Evolutionary conservation across 441 rosid genomes (phyloP), one percentile per base, ranked within the genome.

Genomic region (Melastoma candidum): DNA sequence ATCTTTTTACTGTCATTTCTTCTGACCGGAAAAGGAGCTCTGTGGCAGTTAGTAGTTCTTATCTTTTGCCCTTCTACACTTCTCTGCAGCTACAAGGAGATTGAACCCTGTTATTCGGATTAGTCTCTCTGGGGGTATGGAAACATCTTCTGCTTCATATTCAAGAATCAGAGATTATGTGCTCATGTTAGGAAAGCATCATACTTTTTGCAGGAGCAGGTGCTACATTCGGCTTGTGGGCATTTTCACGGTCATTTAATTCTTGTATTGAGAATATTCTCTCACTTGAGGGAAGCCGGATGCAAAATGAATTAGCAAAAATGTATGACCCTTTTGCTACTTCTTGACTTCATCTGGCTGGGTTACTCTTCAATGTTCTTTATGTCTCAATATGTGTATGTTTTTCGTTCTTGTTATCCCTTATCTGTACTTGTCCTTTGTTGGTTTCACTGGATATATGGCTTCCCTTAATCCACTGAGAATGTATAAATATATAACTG

Each of bases 301-400:
- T 87, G 65, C 92, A 87, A 70, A 73, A 63, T 63, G 95, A 79
- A 64, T 74, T 87, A 50, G 95, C 87, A 48, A 75, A 70, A 56
- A 74, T 90, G 97, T 87, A 52, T 29, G 36, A 32, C 26, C 7
- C 12, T 45, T 52, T 45, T 52, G 56, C 11, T 14, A 26, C 36
- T 36, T 52, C 32, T 12, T 52, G 10, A 29, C 45, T 12, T 13
- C 22, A 26, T 45, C 46, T 9, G 39, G 46, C 43, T 52, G 46
- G 56, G 22, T n/a, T 52, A 43, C 13, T 39, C 56, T 9, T 36
- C 41, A 4, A 36, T 52, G 26, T 52, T n/a, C 41, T 52, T 45
- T 52, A 52, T 29, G 12, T 52, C 36, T 13, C 12, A 36, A 13
- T 52, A 45, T 39, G 26, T 13, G 25, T 14, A 32, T 36, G 41